Percentiles rank a stretch among this genome's conserved stretches.
These are phyloP conservation scores for Polyporus arcularius DNA, from an alignment of 768 basidiomycete genomes.

Conservation along the genomic window DNA sequence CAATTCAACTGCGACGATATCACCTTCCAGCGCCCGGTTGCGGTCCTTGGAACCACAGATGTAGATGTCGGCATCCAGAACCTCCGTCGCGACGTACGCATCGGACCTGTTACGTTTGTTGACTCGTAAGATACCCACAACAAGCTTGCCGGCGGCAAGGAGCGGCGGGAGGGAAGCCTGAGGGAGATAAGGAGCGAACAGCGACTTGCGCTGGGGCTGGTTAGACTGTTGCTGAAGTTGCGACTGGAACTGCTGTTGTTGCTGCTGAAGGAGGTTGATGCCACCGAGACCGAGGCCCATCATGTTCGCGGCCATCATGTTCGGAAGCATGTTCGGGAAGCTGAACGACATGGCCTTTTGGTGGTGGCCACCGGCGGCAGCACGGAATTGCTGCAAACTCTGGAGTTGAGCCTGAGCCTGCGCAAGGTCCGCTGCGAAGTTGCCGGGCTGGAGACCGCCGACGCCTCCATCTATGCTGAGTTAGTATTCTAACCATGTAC, in stretches of 20 bases:
- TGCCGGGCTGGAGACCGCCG: constrained; percentile 56
- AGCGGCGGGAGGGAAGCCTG: constrained; percentile 97
- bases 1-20: constrained; percentile 97
- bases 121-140: constrained; percentile 94
- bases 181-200: constrained; percentile 98
- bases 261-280: constrained; percentile 86
- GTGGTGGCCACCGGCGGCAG: constrained; percentile 91
- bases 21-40: constrained; percentile 96
- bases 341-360: constrained; percentile 97
- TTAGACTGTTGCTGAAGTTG: constrained; percentile 91
- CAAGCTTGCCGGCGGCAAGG: constrained; percentile 94
- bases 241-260: constrained; percentile 93
- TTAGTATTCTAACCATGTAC: constrained; percentile 11
- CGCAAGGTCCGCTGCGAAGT: constrained; percentile 82
- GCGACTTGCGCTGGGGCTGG: constrained; percentile 94
- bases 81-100: constrained; percentile 97
- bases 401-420: constrained; percentile 97
- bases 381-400: constrained; percentile 95
- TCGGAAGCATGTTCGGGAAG: constrained; percentile 97
- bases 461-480: constrained; percentile 68
- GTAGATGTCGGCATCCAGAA: constrained; percentile 97
- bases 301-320: constrained; percentile 97
- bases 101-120: constrained; percentile 99
- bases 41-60: constrained; percentile 99
- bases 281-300: constrained; percentile 86